Conservation (phyloP, 2,329 filamentous ascomycete species). For the Decorospora gaudefroyi region DNA sequence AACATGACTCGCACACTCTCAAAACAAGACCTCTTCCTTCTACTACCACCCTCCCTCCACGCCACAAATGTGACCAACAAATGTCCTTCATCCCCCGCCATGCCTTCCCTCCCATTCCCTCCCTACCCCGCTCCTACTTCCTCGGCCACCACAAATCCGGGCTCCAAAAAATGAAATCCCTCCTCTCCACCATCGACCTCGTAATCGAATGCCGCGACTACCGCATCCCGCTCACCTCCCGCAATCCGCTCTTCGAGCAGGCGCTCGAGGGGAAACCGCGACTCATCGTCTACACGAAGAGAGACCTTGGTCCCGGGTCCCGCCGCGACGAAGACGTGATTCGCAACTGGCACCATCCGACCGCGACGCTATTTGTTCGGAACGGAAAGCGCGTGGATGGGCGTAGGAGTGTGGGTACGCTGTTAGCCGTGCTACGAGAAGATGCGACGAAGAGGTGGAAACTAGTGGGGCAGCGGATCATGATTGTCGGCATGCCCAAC, state of each 20-base stretch:
- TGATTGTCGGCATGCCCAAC: constrained; percentile 97
- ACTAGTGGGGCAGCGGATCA: constrained; percentile 79
- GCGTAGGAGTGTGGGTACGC: constrained; percentile 32
- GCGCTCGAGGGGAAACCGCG: constrained; percentile 72
- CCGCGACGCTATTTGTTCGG: constrained; percentile 59
- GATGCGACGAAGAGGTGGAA: constrained; percentile 59
- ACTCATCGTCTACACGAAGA: constrained; percentile 88
- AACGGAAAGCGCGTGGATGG: constrained; percentile 34
- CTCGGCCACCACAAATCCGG: constrained; percentile 89
- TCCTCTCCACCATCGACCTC: constrained; percentile 79
- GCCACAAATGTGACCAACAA: constrained; percentile 25
- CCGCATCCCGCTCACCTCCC: constrained; percentile 83
- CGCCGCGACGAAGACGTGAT: constrained; percentile 57
- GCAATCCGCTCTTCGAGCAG: constrained; percentile 87
- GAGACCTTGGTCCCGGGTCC: constrained; percentile 57
- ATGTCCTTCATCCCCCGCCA: constrained; percentile 69
- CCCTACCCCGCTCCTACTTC: constrained; percentile 88
- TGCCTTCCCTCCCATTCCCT: constrained; percentile 71
- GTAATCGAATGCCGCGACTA: constrained; percentile 95
- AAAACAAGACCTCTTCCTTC: too few species aligned
- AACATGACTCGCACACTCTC: too few species aligned
- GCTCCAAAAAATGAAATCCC: constrained; percentile 77
- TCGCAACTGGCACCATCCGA: constrained; percentile 58
- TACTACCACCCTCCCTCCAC: background rate
- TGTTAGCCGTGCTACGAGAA: constrained; percentile 58